Evolutionary conservation across 1,284 basidiomycete species (phyloP).

Genomic region (Puccinia polysora): DNA sequence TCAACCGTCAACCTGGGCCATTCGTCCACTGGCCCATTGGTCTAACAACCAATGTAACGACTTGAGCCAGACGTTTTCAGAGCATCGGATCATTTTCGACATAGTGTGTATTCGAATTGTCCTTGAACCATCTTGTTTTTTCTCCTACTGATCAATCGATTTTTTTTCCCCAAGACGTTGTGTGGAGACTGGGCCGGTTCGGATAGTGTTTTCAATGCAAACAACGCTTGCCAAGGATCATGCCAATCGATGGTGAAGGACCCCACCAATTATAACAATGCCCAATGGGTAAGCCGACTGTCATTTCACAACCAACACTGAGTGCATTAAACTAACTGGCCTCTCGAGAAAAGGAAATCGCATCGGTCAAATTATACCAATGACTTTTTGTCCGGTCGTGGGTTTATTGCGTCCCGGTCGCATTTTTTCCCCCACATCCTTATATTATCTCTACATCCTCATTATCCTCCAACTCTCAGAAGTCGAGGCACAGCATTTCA

Average conservation of each 20-base stretch:
- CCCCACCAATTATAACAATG: conserved; percentile 60
- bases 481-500: no score
- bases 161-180: conserved; percentile 53
- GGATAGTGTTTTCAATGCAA: conserved; percentile 56
- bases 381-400: neutral
- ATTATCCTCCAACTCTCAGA: no score
- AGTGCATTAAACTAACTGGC: neutral
- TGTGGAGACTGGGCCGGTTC: conserved; percentile 80
- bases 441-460: no score
- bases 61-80: conserved; percentile 63
- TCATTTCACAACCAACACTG: conserved; percentile 19
- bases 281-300: conserved; percentile 47
- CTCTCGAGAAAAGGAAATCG: conserved; percentile 14
- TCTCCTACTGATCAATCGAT: neutral
- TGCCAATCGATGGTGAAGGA: conserved; percentile 65
- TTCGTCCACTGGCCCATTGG: conserved; percentile 65
- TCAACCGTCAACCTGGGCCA: conserved; percentile 64
- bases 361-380: conserved; percentile 36
- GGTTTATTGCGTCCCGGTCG: no score
- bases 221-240: conserved; percentile 64
- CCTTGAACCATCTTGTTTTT: neutral
- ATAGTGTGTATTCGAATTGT: conserved; percentile 55
- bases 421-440: no score
- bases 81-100: conserved; percentile 67
- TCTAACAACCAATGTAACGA: conserved; percentile 61